A percentile compares a stretch with the other conserved stretches of the same genome.
phyloP scores from a whole-genome alignment of 2,329 filamentous ascomycete species.

The Monosporascus sp. region DNA sequence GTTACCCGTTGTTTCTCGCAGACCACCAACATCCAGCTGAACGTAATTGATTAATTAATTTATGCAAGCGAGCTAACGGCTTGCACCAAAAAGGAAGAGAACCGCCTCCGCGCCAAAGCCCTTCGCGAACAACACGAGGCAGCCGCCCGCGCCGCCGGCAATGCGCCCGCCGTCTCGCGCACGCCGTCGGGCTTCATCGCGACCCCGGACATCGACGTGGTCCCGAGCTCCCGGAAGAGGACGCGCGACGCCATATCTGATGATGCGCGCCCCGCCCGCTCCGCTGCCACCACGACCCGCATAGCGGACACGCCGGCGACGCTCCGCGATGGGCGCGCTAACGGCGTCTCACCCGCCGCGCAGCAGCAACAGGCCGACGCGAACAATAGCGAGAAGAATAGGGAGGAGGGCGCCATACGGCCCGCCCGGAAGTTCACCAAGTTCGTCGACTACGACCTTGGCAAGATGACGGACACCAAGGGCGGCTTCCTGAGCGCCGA shows the following conservation, averaged over 20 bases:
- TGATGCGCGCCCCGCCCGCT: conserved; percentile 25
- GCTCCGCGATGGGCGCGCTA: conserved; percentile 61
- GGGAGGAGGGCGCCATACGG: conserved; percentile 46
- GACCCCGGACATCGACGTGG: conserved; percentile 53
- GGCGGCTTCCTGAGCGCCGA: conserved; percentile 88
- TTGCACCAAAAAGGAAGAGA: conserved; percentile 64
- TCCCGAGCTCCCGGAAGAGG: conserved; percentile 62
- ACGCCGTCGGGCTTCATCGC: conserved; percentile 66
- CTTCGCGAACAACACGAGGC: conserved; percentile 69
- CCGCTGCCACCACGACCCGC: background rate
- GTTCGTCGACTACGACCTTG: conserved; percentile 97
- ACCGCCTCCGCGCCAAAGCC: conserved; percentile 82
- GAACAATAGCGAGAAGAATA: conserved; percentile 11
- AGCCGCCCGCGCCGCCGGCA: conserved; percentile 44
- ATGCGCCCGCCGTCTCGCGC: conserved; percentile 34
- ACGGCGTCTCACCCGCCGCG: conserved; percentile 23
- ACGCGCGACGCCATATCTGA: conserved; percentile 58
- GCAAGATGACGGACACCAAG: conserved; percentile 96
- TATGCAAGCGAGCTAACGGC: no score
- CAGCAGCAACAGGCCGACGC: no score
- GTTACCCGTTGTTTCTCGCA: conserved; percentile 14
- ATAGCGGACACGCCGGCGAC: conserved; percentile 40
- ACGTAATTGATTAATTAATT: no score
- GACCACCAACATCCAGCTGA: background rate
- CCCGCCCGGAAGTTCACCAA: conserved; percentile 86